phyloP scores from a whole-genome alignment of 805 yeast species.

The Starmera dryadoides region DNA sequence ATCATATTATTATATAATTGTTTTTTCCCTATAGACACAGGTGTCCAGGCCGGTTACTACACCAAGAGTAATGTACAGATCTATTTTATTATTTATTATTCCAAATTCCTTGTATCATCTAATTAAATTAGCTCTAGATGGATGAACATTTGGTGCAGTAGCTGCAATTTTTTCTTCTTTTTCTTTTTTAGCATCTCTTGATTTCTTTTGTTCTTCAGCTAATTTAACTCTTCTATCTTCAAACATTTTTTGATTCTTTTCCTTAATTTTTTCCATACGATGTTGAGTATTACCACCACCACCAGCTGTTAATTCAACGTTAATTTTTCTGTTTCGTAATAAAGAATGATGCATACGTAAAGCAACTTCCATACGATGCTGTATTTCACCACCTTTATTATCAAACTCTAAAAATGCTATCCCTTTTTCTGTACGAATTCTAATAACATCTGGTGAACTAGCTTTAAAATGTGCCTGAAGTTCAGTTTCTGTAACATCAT shows the following conservation, averaged over 20 bases:
- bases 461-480: constrained; percentile 66
- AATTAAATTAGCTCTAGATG: constrained; percentile 51
- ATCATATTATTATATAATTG: background rate
- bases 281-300: constrained; percentile 89
- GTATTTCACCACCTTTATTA: constrained; percentile 48
- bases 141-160: constrained; percentile 37
- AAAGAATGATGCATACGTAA: constrained; percentile 74
- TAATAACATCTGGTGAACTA: constrained; percentile 63
- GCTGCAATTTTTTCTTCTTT: background rate
- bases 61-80: too few species aligned
- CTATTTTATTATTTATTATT: too few species aligned
- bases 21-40: background rate
- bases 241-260: constrained; percentile 69
- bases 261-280: constrained; percentile 62
- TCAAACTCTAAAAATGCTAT: constrained; percentile 88
- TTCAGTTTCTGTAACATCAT: constrained; percentile 54
- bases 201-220: constrained; percentile 32
- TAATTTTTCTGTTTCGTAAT: constrained; percentile 68
- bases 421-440: constrained; percentile 80
- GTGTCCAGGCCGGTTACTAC: too few species aligned
- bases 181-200: constrained; percentile 1
- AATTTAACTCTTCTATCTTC: constrained; percentile 62
- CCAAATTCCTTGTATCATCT: background rate
- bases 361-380: constrained; percentile 77
- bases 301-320: constrained; percentile 95